Evolutionary conservation across 306 rosid genomes (phyloP).

Genomic region (Acacia crassicarpa): DNA sequence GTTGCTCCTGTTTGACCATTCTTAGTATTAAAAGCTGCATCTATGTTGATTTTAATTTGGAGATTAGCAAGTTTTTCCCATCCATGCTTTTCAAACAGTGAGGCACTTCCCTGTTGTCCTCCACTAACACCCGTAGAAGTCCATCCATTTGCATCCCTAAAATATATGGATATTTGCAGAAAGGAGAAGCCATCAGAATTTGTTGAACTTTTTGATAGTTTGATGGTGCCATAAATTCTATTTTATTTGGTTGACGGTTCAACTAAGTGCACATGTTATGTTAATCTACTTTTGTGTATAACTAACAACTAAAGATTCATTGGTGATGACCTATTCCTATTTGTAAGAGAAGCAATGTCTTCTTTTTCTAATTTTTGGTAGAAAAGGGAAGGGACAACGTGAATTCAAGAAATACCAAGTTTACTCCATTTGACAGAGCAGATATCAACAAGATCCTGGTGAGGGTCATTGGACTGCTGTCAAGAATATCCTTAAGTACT

Average conservation of each 20-base stretch:
- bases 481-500: no score
- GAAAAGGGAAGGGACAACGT: not conserved
- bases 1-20: no score
- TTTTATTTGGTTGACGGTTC: not conserved
- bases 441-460: no score
- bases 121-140: no score
- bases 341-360: not conserved
- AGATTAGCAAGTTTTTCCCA: no score
- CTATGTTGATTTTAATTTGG: no score
- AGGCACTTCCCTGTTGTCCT: no score
- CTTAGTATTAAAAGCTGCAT: no score
- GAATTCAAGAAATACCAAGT: not conserved
- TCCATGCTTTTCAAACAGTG: no score
- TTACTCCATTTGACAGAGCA: not conserved
- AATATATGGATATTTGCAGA: constrained; percentile 41
- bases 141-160: no score
- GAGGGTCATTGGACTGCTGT: no score
- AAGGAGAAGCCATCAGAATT: constrained; percentile 35
- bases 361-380: not conserved
- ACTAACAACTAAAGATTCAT: not conserved
- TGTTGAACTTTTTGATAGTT: constrained; percentile 40
- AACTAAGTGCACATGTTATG: not conserved
- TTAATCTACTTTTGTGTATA: constrained; percentile 3
- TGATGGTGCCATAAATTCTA: constrained; percentile 33
- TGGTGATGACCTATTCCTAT: not conserved